Base-by-base conservation (phyloP, 352 stramenopile genomes). In the Phytophthora hybrid region DNA sequence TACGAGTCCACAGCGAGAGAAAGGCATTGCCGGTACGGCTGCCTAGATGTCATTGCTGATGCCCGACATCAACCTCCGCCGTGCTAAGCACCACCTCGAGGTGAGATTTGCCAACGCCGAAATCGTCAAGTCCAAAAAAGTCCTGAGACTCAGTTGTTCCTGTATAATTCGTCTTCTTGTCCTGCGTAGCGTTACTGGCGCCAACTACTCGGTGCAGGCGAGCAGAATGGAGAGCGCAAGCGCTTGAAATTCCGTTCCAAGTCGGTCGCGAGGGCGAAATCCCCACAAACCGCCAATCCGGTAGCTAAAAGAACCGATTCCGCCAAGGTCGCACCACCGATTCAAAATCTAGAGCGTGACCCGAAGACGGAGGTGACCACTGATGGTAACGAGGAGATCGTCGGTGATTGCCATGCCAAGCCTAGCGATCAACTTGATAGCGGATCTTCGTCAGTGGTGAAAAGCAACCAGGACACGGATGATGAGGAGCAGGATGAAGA, bases 11-110 rank as follows among this genome's bases (percentile, higher is more conserved):
- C 39, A 62, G 53, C 53, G 39, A 29, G 63, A 74, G 56, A 37
- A 63, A 23, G 39, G 46, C 62, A 76, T 53, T 71, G 56, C 49
- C 66, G 61, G 60, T 37, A 57, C 61, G 55, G 52, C 49, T 23
- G 44, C 46, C 21, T 63, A 66, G 51, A 92, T 91, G 82, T 63
- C 82, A 56, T 59, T 91, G 59, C 69, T 90, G 55, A 90, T 92
- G 82, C 84, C 84, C 29, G 84, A 92, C 68, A 88, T 91, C 58
- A 88, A 89, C 31, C 80, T 94, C 34, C 85, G 85, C 9, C 85
- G 82, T 11, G 85, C 78, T 21, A 86, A 88, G n/a, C 76, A 71
- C 55, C 77, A 77, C 59, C 71, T 92, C 26, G 78, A 92, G 76
- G 87, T 92, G 78, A 92, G 76, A 85, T 92, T 59, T 39, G 77